These are phyloP conservation scores for Lachancea fermentati DNA, from an alignment of 805 yeast genomes.

Conservation along the genomic window DNA sequence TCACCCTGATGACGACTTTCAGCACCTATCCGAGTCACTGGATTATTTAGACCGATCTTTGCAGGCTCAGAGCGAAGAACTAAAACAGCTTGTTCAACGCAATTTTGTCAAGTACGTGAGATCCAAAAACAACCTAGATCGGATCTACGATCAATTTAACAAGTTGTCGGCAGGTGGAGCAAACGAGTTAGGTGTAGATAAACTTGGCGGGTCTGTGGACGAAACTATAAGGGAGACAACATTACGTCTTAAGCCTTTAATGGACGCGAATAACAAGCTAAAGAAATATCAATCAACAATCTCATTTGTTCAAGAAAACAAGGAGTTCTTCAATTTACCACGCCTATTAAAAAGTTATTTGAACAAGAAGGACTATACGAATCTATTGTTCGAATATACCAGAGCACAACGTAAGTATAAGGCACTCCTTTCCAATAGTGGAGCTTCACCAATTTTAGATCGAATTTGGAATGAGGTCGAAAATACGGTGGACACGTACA, in stretches of 20 bases:
- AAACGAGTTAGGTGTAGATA: slow-evolving; percentile 33
- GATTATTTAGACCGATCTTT: slow-evolving; percentile 45
- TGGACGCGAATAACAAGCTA: slow-evolving; percentile 45
- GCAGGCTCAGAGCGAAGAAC: slow-evolving; percentile 42
- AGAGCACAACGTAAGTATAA: slow-evolving; percentile 37
- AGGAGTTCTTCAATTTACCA: slow-evolving; percentile 53
- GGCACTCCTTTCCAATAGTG: slow-evolving; percentile 12
- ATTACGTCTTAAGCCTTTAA: slow-evolving; percentile 52
- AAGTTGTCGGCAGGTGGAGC: slow-evolving; percentile 24
- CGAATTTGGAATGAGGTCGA: slow-evolving; percentile 55
- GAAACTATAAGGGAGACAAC: slow-evolving; percentile 50
- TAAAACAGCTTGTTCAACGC: slow-evolving; percentile 47
- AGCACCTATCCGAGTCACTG: slow-evolving; percentile 44
- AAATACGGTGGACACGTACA: slow-evolving; percentile 47
- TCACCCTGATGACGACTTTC: slow-evolving; percentile 50
- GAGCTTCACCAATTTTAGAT: slow-evolving; percentile 35
- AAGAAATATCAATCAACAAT: slow-evolving; percentile 45
- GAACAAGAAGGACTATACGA: slow-evolving; percentile 48
- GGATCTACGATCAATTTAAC: slow-evolving; percentile 48
- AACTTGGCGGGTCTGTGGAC: slow-evolving; percentile 38
- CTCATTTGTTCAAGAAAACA: slow-evolving; percentile 46
- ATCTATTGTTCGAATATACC: slow-evolving; percentile 51
- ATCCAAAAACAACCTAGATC: slow-evolving; percentile 58
- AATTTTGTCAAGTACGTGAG: slow-evolving; percentile 62
- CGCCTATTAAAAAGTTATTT: slow-evolving; percentile 39